phyloP scores from a whole-genome alignment of 805 yeast genomes.

The Ogataea glucozyma region DNA sequence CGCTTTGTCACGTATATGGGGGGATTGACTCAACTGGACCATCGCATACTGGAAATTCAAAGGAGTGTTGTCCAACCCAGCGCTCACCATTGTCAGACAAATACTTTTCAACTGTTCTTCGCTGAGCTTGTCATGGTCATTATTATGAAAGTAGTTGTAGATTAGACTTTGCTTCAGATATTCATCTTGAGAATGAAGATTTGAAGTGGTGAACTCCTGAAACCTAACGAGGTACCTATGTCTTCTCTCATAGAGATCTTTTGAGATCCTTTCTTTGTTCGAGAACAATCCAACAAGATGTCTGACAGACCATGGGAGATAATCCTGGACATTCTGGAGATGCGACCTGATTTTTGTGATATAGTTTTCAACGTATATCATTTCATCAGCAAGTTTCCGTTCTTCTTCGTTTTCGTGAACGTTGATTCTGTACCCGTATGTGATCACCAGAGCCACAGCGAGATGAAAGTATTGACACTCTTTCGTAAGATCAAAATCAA shows the following conservation, averaged over 20 bases:
- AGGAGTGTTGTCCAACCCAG: conserved; percentile 75
- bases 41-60: conserved; percentile 60
- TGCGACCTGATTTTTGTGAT: conserved; percentile 61
- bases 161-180: conserved; percentile 24
- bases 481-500: conserved; percentile 43
- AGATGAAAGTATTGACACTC: conserved; percentile 52
- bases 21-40: conserved; percentile 54
- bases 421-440: conserved; percentile 55
- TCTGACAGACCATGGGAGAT: conserved; percentile 46
- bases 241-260: conserved; percentile 43
- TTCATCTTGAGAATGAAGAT: conserved; percentile 15
- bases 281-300: conserved; percentile 18
- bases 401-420: conserved; percentile 41
- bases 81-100: conserved; percentile 76
- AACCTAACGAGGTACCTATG: conserved; percentile 49
- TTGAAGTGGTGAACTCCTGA: conserved; percentile 28
- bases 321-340: conserved; percentile 55
- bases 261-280: conserved; percentile 18
- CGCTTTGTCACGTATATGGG: conserved; percentile 46
- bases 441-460: conserved; percentile 48
- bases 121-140: conserved; percentile 27
- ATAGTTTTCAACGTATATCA: conserved; percentile 54
- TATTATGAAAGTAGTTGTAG: conserved; percentile 28
- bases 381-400: conserved; percentile 46
- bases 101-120: conserved; percentile 53